phyloP scores from a whole-genome alignment of 2,329 filamentous ascomycete genomes.

The Gnomoniopsis sp. region DNA sequence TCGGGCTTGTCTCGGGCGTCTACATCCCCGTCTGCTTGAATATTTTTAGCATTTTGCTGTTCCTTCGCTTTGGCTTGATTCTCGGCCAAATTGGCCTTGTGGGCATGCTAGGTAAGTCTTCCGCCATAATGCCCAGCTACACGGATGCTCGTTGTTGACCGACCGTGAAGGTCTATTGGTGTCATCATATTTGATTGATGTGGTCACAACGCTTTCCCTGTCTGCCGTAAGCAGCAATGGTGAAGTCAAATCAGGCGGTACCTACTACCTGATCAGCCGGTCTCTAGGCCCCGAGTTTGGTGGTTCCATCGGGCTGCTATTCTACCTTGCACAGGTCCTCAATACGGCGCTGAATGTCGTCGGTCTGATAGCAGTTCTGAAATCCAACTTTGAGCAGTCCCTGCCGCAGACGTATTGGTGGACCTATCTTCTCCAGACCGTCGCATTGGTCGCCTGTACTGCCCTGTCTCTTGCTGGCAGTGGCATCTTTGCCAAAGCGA shows the following conservation, averaged over 20 bases:
- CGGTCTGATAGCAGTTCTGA: conserved; percentile 78
- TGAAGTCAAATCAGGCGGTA: conserved; percentile 81
- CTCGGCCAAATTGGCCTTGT: conserved; percentile 75
- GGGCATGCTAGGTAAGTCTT: conserved; percentile 69
- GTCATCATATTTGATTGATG: conserved; percentile 73
- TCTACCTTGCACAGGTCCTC: conserved; percentile 85
- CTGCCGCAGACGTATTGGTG: conserved; percentile 73
- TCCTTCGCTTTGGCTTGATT: conserved; percentile 82
- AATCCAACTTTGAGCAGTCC: conserved; percentile 66
- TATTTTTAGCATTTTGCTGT: conserved; percentile 89
- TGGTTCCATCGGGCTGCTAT: conserved; percentile 81
- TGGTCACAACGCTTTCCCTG: conserved; percentile 81
- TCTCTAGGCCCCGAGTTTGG: conserved; percentile 86
- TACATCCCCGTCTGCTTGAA: conserved; percentile 89
- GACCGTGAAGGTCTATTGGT: conserved; percentile 61
- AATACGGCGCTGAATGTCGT: conserved; percentile 87
- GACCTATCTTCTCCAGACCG: conserved; percentile 71
- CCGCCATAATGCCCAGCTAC: conserved; percentile 5
- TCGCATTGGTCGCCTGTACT: conserved; percentile 68
- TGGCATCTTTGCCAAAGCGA: conserved; percentile 74
- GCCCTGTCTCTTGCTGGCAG: conserved; percentile 76
- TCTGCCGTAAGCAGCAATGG: conserved; percentile 89
- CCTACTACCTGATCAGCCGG: conserved; percentile 85
- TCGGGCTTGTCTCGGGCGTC: conserved; percentile 74
- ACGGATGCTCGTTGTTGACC: conserved; percentile 19